Evolutionary conservation across 2,329 filamentous ascomycete genomes (phyloP).

Genomic region (Aureobasidium pullulans): DNA sequence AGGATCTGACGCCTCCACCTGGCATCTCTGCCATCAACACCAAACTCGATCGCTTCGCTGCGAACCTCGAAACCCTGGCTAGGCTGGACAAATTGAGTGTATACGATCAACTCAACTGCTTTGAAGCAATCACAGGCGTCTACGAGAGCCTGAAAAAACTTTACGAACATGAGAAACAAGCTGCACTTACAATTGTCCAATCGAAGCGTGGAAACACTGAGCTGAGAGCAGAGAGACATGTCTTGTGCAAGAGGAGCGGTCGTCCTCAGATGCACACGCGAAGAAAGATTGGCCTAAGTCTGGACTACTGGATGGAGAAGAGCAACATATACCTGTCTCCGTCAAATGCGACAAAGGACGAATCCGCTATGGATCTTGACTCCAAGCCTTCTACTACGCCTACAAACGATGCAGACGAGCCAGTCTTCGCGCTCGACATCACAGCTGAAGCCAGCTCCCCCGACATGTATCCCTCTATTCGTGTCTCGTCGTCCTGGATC

Average conservation of each 20-base stretch:
- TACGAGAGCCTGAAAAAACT: conserved; percentile 62
- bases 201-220: conserved; percentile 40
- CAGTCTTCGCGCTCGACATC: conserved; percentile 61
- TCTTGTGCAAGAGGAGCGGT: conserved; percentile 64
- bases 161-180: conserved; percentile 62
- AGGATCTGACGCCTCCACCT: conserved; percentile 54
- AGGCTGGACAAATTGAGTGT: conserved; percentile 65
- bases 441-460: conserved; percentile 50
- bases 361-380: conserved; percentile 30
- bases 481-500: conserved; percentile 69
- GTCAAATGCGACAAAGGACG: conserved; percentile 16
- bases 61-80: conserved; percentile 63
- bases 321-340: not conserved
- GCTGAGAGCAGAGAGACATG: conserved; percentile 47
- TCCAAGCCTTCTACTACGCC: not conserved
- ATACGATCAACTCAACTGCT: conserved; percentile 62
- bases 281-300: conserved; percentile 57
- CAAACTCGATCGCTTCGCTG: conserved; percentile 61
- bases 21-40: conserved; percentile 61
- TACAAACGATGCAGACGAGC: conserved; percentile 7
- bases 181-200: conserved; percentile 37
- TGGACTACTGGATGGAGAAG: conserved; percentile 67
- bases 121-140: conserved; percentile 67
- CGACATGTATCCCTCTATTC: conserved; percentile 51
- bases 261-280: conserved; percentile 63